phyloP scores from a whole-genome alignment of 495 filamentous ascomycete genomes.

The Aspergillus diversus region DNA sequence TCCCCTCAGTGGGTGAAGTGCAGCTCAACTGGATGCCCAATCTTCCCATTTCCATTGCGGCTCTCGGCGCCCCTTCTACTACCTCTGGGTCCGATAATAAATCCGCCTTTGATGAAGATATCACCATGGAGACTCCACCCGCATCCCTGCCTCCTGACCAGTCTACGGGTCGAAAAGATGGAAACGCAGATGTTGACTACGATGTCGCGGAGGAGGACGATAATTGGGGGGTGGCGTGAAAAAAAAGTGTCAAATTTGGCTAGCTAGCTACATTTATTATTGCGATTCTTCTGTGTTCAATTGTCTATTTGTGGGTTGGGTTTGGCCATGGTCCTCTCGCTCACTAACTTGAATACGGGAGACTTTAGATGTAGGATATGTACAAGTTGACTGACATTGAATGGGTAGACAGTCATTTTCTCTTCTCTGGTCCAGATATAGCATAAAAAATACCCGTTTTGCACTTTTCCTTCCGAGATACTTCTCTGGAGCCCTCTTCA shows the following conservation, averaged over 20 bases:
- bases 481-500: too few relatives aligned
- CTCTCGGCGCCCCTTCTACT: conserved; percentile 20
- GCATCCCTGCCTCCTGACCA: conserved; percentile 24
- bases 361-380: too few relatives aligned
- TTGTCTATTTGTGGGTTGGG: too few relatives aligned
- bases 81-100: conserved; percentile 24
- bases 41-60: conserved; percentile 32
- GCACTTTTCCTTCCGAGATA: too few relatives aligned
- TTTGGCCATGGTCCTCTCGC: too few relatives aligned
- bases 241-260: neutral
- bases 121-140: conserved; percentile 38
- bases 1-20: conserved; percentile 76
- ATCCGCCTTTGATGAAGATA: conserved; percentile 40
- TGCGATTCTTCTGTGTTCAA: too few relatives aligned
- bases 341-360: too few relatives aligned
- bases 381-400: too few relatives aligned
- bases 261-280: conserved; percentile 13
- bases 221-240: conserved; percentile 39
- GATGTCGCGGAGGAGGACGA: conserved; percentile 59
- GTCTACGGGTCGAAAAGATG: conserved; percentile 26
- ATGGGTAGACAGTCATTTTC: too few relatives aligned
- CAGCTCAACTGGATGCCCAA: conserved; percentile 74
- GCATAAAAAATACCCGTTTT: too few relatives aligned
- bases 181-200: conserved; percentile 49
- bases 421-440: too few relatives aligned